Evolutionary conservation across 2,329 filamentous ascomycete genomes (phyloP).

Genomic region (Cladosporium sp.): DNA sequence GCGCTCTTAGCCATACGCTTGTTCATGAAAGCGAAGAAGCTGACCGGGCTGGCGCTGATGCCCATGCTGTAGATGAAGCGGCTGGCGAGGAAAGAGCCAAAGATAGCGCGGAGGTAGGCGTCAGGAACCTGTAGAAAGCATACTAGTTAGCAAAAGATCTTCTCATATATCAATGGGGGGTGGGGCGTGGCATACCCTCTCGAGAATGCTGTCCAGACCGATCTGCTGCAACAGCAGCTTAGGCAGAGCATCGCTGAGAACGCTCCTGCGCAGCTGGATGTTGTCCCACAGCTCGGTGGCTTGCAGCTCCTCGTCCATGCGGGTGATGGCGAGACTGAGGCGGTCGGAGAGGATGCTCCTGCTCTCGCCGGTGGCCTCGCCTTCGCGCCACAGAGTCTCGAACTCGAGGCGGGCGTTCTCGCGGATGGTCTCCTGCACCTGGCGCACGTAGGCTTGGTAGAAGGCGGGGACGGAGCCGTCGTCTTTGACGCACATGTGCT

Average conservation of each 20-base stretch:
- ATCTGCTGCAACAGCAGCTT: constrained; percentile 81
- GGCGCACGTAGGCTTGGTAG: constrained; percentile 87
- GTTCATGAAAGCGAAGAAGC: constrained; percentile 87
- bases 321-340: constrained; percentile 89
- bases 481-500: constrained; percentile 87
- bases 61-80: constrained; percentile 96
- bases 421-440: constrained; percentile 86
- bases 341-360: constrained; percentile 88
- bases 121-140: constrained; percentile 66
- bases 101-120: constrained; percentile 88
- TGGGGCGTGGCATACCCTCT: constrained; percentile 55
- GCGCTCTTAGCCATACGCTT: constrained; percentile 37
- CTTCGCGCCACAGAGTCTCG: constrained; percentile 95
- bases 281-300: constrained; percentile 89
- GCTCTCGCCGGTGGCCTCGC: constrained; percentile 72
- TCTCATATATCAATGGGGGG: constrained; percentile 21
- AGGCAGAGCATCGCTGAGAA: constrained; percentile 82
- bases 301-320: constrained; percentile 92
- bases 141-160: neutral
- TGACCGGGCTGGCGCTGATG: constrained; percentile 88
- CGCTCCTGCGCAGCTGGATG: constrained; percentile 67
- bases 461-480: constrained; percentile 78
- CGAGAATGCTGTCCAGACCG: constrained; percentile 80
- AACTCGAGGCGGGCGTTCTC: constrained; percentile 92
- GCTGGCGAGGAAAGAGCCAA: constrained; percentile 89